Conservation (phyloP, 257 asterid species). For the Euphrasia confusa region DNA sequence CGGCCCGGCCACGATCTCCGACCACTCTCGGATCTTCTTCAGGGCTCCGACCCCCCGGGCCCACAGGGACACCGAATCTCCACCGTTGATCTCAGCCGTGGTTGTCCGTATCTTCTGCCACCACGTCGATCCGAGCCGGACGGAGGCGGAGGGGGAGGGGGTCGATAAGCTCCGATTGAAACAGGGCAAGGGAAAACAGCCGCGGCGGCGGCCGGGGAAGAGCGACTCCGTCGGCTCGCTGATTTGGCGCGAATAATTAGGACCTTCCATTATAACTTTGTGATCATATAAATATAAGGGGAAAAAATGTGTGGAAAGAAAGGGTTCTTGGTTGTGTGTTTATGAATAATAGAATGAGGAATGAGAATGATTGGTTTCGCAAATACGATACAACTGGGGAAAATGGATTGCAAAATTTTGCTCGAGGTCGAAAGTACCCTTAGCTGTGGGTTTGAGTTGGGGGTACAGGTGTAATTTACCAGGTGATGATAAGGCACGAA, state of each 20-base stretch:
- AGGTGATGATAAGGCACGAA: no score
- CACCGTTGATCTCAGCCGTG: slow-evolving; percentile 16
- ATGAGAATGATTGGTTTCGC: not conserved
- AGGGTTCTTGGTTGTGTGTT: no score
- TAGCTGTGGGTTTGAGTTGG: no score
- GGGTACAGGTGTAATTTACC: no score
- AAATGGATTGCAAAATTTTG: no score
- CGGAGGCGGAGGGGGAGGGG: slow-evolving; percentile 28
- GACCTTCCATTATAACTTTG: slow-evolving; percentile 35
- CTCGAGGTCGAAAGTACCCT: no score
- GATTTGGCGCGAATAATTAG: slow-evolving; percentile 34
- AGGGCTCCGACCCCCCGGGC: slow-evolving; percentile 48
- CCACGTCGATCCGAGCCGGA: slow-evolving; percentile 34
- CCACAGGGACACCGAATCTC: slow-evolving; percentile 36
- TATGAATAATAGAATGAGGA: no score
- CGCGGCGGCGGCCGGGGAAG: slow-evolving; percentile 39
- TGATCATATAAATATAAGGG: not conserved
- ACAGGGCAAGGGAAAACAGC: slow-evolving; percentile 53
- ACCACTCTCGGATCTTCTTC: slow-evolving; percentile 74
- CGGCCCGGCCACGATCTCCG: slow-evolving; percentile 88
- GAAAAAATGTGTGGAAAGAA: not conserved
- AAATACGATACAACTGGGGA: no score
- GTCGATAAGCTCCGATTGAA: slow-evolving; percentile 26
- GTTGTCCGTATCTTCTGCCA: slow-evolving; percentile 49
- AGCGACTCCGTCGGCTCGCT: slow-evolving; percentile 34